A percentile compares a stretch with the other conserved stretches of the same genome.
These are phyloP conservation scores for Cytospora piceae DNA, from an alignment of 2,329 filamentous ascomycete genomes.

Conservation along the genomic window DNA sequence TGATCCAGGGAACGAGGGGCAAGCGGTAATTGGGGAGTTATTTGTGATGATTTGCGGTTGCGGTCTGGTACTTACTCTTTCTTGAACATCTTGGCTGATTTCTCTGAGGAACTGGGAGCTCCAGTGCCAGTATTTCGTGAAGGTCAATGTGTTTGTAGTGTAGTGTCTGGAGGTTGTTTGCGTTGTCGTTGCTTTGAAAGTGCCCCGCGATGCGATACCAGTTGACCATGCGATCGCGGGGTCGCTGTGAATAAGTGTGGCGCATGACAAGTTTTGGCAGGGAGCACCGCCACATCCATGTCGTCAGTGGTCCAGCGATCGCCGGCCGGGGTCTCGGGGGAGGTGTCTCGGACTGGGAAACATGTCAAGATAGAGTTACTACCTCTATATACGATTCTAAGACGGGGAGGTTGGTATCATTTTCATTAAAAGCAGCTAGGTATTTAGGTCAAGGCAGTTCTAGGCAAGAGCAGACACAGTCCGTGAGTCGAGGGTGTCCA, in stretches of 20 bases:
- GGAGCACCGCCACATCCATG: constrained; percentile 20
- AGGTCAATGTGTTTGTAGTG: not conserved
- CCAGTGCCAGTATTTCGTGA: not conserved
- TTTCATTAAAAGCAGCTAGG: not conserved
- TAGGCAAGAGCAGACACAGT: not conserved
- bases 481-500: not conserved
- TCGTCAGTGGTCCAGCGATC: constrained; percentile 24
- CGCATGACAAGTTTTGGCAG: constrained; percentile 4
- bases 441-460: not conserved
- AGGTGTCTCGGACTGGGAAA: not conserved
- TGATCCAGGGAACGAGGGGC: constrained; percentile 5
- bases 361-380: not conserved
- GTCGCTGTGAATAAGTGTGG: constrained; percentile 29
- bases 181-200: constrained; percentile 13
- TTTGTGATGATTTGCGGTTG: not conserved
- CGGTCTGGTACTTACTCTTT: constrained; percentile 70
- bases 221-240: constrained; percentile 35
- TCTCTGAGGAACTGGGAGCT: constrained; percentile 5
- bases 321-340: not conserved
- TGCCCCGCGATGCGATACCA: constrained; percentile 32
- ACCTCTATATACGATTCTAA: too few relatives aligned
- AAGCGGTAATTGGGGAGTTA: not conserved
- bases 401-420: not conserved
- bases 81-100: constrained; percentile 75
- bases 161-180: not conserved